These are phyloP conservation scores for Botryosphaeria dothidea DNA, from an alignment of 2,329 filamentous ascomycete species.

Conservation along the genomic window DNA sequence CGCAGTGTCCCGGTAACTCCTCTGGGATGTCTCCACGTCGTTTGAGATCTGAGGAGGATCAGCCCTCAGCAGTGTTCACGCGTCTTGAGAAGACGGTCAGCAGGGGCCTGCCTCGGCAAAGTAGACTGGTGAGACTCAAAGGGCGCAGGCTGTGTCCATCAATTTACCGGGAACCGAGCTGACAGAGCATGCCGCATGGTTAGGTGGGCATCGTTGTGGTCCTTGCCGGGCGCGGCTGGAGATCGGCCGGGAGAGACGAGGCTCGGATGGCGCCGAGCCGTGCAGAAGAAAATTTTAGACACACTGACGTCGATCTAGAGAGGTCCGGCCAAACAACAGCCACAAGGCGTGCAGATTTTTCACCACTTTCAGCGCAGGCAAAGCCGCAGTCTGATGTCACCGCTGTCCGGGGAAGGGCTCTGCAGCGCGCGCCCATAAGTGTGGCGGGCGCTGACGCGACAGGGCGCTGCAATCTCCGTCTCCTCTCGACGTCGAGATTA, in stretches of 20 bases:
- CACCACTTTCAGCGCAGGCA: background rate
- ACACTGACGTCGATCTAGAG: constrained; percentile 18
- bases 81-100: no score
- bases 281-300: constrained; percentile 8
- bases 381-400: background rate
- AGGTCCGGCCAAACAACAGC: background rate
- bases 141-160: no score
- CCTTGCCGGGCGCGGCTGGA: constrained; percentile 12
- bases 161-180: no score
- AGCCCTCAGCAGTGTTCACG: no score
- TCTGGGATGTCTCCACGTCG: no score
- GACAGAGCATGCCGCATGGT: background rate
- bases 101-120: no score
- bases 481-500: background rate
- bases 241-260: constrained; percentile 13
- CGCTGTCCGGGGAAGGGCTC: background rate
- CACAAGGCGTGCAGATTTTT: constrained; percentile 10
- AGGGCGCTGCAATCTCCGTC: background rate
- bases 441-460: background rate
- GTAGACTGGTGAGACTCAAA: no score
- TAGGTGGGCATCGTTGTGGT: background rate
- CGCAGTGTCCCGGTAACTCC: background rate
- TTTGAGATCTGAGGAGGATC: no score
- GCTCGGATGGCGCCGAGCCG: constrained; percentile 14
- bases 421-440: background rate